Percentiles rank a stretch among this genome's conserved stretches.
Evolutionary conservation across 2,329 filamentous ascomycete genomes (phyloP).

Genomic region (Alternaria incomplexa): DNA sequence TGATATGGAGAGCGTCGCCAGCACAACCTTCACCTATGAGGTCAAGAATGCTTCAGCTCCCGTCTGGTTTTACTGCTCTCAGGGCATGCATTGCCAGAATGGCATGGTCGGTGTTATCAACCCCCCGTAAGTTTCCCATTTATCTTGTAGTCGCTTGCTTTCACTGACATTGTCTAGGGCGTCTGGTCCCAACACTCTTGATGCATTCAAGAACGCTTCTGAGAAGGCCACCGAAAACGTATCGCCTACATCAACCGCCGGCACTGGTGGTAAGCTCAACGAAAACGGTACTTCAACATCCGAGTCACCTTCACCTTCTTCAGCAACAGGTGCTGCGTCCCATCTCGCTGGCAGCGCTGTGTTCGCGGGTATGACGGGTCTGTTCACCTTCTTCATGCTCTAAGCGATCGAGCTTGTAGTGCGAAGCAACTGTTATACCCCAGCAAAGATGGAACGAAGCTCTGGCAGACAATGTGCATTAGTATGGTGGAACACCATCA

Average conservation of each 20-base stretch:
- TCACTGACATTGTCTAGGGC: conserved; percentile 23
- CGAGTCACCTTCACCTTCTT: conserved; percentile 6
- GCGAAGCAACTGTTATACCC: conserved; percentile 21
- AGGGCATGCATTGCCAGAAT: conserved; percentile 45
- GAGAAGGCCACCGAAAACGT: conserved; percentile 25
- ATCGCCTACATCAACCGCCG: conserved; percentile 31
- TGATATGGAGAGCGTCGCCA: conserved; percentile 28
- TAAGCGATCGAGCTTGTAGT: conserved; percentile 19
- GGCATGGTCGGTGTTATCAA: conserved; percentile 52
- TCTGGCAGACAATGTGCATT: background rate
- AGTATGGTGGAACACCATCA: conserved; percentile 2
- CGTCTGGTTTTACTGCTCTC: conserved; percentile 52
- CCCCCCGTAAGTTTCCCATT: conserved; percentile 36
- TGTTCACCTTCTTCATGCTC: conserved; percentile 41
- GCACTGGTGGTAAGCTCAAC: conserved; percentile 33
- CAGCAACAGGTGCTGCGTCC: conserved; percentile 36
- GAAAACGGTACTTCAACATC: conserved; percentile 24
- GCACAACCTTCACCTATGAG: conserved; percentile 39
- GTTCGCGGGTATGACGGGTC: conserved; percentile 35
- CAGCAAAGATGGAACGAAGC: background rate
- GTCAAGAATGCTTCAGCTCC: conserved; percentile 46
- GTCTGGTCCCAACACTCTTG: conserved; percentile 29
- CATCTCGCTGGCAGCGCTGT: conserved; percentile 30
- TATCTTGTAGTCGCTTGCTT: background rate
- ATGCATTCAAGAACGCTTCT: conserved; percentile 34